phyloP scores from a whole-genome alignment of 2,329 filamentous ascomycete species.

The Trichoderma guizhouense region DNA sequence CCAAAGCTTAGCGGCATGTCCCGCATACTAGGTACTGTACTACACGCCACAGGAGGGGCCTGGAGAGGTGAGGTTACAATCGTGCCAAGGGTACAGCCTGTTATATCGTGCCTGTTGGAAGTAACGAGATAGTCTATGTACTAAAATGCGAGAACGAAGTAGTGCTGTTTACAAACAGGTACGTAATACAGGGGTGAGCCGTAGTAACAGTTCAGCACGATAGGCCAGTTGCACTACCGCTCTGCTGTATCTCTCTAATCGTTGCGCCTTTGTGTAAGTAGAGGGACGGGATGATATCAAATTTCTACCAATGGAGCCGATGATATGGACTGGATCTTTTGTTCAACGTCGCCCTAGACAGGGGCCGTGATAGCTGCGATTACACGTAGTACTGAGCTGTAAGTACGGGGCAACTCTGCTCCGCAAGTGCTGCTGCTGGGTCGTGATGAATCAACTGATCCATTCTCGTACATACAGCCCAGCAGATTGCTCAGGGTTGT shows the following conservation, averaged over 20 bases:
- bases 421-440: neutral
- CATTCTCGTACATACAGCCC: neutral
- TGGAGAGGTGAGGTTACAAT: slow-evolving; percentile 7
- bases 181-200: neutral
- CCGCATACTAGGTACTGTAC: neutral
- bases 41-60: slow-evolving; percentile 3
- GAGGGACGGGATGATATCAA: neutral
- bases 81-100: neutral
- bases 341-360: neutral
- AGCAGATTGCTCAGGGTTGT: neutral
- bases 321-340: neutral
- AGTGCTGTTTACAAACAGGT: neutral
- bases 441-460: neutral
- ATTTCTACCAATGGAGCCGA: neutral
- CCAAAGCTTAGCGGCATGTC: neutral
- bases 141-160: neutral
- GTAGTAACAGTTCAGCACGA: neutral
- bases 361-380: neutral
- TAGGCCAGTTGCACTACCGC: neutral
- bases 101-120: neutral
- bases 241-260: neutral
- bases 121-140: neutral
- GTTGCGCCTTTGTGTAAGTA: neutral
- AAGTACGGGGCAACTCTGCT: slow-evolving; percentile 3
- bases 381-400: neutral